These are phyloP conservation scores for Gossypium rotundifolium DNA, from an alignment of 345 rosid species.

Conservation along the genomic window DNA sequence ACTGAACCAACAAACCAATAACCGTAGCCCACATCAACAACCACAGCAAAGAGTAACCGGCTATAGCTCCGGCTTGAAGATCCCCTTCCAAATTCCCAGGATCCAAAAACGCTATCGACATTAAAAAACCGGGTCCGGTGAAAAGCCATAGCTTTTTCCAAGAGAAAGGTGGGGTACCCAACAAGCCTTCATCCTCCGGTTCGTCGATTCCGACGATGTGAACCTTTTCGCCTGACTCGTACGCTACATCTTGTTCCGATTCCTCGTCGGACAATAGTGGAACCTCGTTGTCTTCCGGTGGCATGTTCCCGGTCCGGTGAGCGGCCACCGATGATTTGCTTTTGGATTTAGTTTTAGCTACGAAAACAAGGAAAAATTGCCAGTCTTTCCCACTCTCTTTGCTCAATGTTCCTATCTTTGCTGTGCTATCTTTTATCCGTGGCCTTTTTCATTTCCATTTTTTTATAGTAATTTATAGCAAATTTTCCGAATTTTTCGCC, in stretches of 20 bases:
- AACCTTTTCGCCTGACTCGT: constrained; percentile 61
- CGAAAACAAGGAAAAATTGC: not conserved
- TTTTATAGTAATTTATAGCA: not conserved
- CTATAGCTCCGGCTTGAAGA: constrained; percentile 92
- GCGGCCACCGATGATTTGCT: not conserved
- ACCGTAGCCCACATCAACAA: constrained; percentile 92
- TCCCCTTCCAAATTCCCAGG: constrained; percentile 97
- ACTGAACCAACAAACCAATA: constrained; percentile 90
- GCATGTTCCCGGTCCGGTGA: constrained; percentile 3
- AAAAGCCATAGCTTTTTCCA: constrained; percentile 93
- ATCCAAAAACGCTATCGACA: constrained; percentile 94
- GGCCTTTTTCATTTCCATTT: not conserved
- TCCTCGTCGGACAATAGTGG: constrained; percentile 29
- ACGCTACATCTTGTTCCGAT: constrained; percentile 42
- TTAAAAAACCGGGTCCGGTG: constrained; percentile 88
- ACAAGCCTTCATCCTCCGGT: constrained; percentile 19
- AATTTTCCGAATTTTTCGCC: not conserved
- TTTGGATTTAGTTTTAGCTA: not conserved
- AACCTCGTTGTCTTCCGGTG: constrained; percentile 14
- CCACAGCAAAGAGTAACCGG: constrained; percentile 91
- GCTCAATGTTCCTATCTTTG: not conserved
- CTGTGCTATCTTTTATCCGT: not conserved
- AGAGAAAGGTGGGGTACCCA: constrained; percentile 60
- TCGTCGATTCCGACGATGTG: constrained; percentile 49
- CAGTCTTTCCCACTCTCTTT: not conserved